phyloP scores from a whole-genome alignment of 73 alveolate species.

The Uronychia binucleata region DNA sequence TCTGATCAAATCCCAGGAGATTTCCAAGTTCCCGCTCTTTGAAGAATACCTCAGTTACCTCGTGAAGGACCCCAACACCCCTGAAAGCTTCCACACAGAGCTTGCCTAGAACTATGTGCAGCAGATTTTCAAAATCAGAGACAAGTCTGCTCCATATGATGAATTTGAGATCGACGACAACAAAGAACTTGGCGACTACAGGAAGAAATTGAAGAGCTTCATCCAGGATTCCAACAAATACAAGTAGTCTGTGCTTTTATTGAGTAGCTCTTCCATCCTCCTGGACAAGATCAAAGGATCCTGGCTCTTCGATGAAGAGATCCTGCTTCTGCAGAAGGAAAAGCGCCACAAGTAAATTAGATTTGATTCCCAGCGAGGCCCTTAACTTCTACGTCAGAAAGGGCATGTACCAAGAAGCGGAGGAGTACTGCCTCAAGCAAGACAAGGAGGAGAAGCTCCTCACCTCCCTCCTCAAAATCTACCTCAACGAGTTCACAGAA shows the following conservation, averaged over 20 bases:
- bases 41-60: slow-evolving; percentile 39
- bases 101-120: slow-evolving; percentile 38
- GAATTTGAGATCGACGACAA: not conserved
- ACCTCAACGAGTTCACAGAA: slow-evolving; percentile 33
- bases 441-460: slow-evolving; percentile 38
- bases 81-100: slow-evolving; percentile 39
- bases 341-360: slow-evolving; percentile 14
- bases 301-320: slow-evolving; percentile 50
- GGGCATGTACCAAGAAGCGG: slow-evolving; percentile 24
- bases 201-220: slow-evolving; percentile 21
- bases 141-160: not conserved
- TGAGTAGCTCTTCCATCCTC: slow-evolving; percentile 4
- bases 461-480: slow-evolving; percentile 29
- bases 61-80: slow-evolving; percentile 13
- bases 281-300: slow-evolving; percentile 34
- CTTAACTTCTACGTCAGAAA: slow-evolving; percentile 21
- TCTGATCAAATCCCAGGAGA: not conserved
- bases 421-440: slow-evolving; percentile 42
- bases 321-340: slow-evolving; percentile 29
- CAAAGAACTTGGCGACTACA: slow-evolving; percentile 4
- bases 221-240: slow-evolving; percentile 40
- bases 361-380: slow-evolving; percentile 16
- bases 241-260: slow-evolving; percentile 2
- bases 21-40: slow-evolving; percentile 4
- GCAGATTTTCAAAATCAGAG: slow-evolving; percentile 3